Percentiles rank a stretch among this genome's conserved stretches.
phyloP scores from a whole-genome alignment of 257 asterid species.

The Osmanthus fragrans region DNA sequence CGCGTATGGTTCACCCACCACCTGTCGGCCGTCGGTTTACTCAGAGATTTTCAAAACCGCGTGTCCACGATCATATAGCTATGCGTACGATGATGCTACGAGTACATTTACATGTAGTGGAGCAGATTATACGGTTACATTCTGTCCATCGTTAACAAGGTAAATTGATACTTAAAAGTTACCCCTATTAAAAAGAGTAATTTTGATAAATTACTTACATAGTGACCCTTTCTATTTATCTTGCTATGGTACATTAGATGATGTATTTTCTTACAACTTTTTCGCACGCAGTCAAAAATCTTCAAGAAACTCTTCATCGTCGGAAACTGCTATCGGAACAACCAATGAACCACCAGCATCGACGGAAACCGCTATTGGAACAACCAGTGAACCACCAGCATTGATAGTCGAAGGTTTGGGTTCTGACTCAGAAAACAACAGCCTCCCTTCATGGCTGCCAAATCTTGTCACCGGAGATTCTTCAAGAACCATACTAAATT shows the following conservation, averaged over 20 bases:
- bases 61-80: conserved; percentile 36
- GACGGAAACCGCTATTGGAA: conserved; percentile 10
- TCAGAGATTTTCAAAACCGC: conserved; percentile 31
- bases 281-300: conserved; percentile 66
- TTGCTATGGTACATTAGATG: neutral
- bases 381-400: conserved; percentile 28
- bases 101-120: conserved; percentile 41
- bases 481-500: conserved; percentile 18
- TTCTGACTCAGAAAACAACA: conserved; percentile 27
- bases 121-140: conserved; percentile 31
- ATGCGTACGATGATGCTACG: conserved; percentile 37
- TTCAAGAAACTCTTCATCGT: conserved; percentile 45
- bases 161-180: neutral
- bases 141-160: conserved; percentile 29
- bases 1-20: conserved; percentile 28
- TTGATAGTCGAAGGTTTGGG: conserved; percentile 17
- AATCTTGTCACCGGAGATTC: conserved; percentile 51
- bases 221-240: neutral
- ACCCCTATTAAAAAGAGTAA: no score
- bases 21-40: conserved; percentile 32
- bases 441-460: conserved; percentile 58
- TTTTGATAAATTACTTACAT: no score
- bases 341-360: conserved; percentile 26
- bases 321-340: conserved; percentile 16
- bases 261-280: neutral